Evolutionary conservation across 345 rosid species (phyloP).

Genomic region (Citrus inodora): DNA sequence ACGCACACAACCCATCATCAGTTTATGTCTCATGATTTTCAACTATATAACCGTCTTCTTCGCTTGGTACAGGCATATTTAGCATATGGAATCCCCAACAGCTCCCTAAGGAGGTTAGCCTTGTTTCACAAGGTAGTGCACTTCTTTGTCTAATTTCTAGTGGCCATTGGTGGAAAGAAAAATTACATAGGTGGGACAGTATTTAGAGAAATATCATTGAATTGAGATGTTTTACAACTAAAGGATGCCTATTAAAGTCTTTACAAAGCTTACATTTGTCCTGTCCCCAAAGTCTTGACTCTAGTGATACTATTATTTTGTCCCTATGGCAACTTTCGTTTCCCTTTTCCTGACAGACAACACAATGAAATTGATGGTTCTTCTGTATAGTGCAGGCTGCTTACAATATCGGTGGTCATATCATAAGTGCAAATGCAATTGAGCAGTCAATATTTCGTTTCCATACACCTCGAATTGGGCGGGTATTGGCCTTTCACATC

Average conservation of each 20-base stretch:
- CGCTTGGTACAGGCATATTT: constrained; percentile 62
- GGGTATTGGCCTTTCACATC: constrained; percentile 43
- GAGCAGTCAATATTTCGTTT: constrained; percentile 80
- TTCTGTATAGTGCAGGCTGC: constrained; percentile 76
- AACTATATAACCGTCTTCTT: constrained; percentile 3
- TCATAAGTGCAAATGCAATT: constrained; percentile 76
- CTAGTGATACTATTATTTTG: not conserved
- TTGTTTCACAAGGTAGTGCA: constrained; percentile 87
- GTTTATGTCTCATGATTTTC: not conserved
- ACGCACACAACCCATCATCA: not conserved
- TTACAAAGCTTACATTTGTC: not conserved
- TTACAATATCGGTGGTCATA: constrained; percentile 79
- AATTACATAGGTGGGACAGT: not conserved
- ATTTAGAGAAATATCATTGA: not conserved
- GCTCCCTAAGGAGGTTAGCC: constrained; percentile 70
- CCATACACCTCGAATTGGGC: constrained; percentile 63
- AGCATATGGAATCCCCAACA: constrained; percentile 76
- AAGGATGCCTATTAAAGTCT: not conserved
- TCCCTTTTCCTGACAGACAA: not conserved
- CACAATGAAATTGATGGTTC: constrained; percentile 27
- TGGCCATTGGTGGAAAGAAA: not conserved
- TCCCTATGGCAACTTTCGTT: not conserved
- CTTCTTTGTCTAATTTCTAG: constrained; percentile 22
- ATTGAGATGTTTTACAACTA: not conserved
- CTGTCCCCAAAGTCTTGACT: not conserved